These are phyloP conservation scores for Apiotrichum domesticum DNA, from an alignment of 1,284 basidiomycete genomes.

Conservation along the genomic window DNA sequence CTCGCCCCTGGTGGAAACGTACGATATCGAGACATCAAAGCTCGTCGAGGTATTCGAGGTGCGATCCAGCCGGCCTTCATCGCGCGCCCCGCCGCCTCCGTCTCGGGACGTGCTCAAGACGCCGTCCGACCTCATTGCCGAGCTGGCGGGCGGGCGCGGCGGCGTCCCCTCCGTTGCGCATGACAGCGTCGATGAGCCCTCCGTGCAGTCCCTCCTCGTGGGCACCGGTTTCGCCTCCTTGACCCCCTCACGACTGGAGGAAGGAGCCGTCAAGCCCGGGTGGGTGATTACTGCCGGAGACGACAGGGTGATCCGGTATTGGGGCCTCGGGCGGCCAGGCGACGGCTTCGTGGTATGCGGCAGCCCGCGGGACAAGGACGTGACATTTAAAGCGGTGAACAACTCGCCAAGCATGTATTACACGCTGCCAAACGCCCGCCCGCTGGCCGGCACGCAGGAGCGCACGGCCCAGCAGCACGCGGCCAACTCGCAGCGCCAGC, in stretches of 20 bases:
- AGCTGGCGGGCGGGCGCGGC: conserved; percentile 18
- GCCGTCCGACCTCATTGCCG: conserved; percentile 27
- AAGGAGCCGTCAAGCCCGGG: conserved; percentile 14
- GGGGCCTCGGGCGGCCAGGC: conserved; percentile 31
- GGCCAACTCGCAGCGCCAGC: conserved; percentile 27
- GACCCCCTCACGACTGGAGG: conserved; percentile 14
- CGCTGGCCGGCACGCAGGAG: not conserved
- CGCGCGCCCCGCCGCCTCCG: not conserved
- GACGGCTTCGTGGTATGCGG: conserved; percentile 44
- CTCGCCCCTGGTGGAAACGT: conserved; percentile 36
- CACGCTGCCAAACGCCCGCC: conserved; percentile 26
- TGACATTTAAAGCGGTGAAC: conserved; percentile 28
- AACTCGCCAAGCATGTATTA: conserved; percentile 20
- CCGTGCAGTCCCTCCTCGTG: conserved; percentile 26
- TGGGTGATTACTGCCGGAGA: conserved; percentile 43
- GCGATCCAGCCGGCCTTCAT: conserved; percentile 21
- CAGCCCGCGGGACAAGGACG: conserved; percentile 27
- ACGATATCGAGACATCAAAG: conserved; percentile 45
- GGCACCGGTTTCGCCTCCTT: conserved; percentile 30
- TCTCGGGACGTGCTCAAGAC: conserved; percentile 20
- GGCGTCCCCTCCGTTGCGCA: conserved; percentile 11
- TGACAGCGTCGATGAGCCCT: conserved; percentile 9
- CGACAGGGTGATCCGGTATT: conserved; percentile 43
- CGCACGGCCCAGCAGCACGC: conserved; percentile 7
- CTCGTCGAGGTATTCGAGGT: conserved; percentile 45